Base-by-base conservation (phyloP, 2,329 filamentous ascomycete species). In the Penicillium hesseltinei region DNA sequence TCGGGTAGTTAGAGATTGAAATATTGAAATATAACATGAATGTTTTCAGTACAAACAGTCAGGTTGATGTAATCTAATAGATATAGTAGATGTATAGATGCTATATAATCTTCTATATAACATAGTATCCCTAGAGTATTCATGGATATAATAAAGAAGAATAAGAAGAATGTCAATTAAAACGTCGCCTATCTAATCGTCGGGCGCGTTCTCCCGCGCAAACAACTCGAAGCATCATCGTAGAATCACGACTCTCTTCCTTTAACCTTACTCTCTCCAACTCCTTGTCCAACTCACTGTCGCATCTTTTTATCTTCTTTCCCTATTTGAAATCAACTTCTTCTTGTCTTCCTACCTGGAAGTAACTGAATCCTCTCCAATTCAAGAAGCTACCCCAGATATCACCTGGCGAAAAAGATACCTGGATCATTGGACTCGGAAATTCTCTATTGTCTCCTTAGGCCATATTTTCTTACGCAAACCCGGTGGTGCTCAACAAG, bases 201-300 rank as follows among this genome's bases (percentile, higher is more conserved):
- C 66, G 65, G 63, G 62, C 66, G 64, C 63, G 66, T 66, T 62
- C 53, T 40, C 59, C 63, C 62, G 59, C 59, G 61, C 55, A 61
- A 66, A 62, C 65, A 62, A 67, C 65, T 66, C 65, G 60, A 66
- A 63, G 64, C 64, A 66, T 66, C 65, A 66, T 66, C 62, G 59
- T 48, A 56, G 51, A 57, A 62, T 59, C 60, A 61, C 59, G 59
- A 60, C 60, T 58, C 49, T 52, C 45, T 33, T 25, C 33, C 50
- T n/a, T 45, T 38, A 38, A 42, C 43, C 35, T 53, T 35, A 35
- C 33, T 35, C 46, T 51, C 31, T 27, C 36, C 27, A 38, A 38
- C 15, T 27, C 17, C 25, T n/a, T 19, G 17, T 57, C 21, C 45
- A 39, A 23, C 19, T 40, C 52, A 45, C 36, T 45, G 31, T 58